phyloP scores from a whole-genome alignment of 805 yeast species.

The Metschnikowia lachancei region DNA sequence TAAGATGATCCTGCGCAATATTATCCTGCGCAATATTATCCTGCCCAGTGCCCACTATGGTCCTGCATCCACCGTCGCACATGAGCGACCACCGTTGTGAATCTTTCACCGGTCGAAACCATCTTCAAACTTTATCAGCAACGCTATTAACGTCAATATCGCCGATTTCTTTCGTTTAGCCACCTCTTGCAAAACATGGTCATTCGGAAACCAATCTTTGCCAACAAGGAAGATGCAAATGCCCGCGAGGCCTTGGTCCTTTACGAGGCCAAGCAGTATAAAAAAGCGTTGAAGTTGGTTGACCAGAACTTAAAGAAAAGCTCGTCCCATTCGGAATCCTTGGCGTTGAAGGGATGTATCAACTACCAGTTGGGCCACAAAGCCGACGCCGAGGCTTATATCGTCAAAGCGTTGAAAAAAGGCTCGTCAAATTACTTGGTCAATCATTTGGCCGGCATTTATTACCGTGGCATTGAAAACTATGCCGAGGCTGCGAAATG shows the following conservation, averaged over 20 bases:
- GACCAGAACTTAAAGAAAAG: conserved; percentile 76
- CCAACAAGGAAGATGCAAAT: conserved; percentile 64
- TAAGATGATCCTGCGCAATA: no score
- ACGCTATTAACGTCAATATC: no score
- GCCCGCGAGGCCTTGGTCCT: conserved; percentile 79
- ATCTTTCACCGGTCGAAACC: no score
- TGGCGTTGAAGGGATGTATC: conserved; percentile 80
- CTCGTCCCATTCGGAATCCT: conserved; percentile 71
- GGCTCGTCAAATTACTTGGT: conserved; percentile 65
- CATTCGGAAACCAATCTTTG: conserved; percentile 31
- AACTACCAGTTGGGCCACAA: conserved; percentile 56
- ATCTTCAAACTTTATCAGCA: no score
- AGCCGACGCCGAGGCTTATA: conserved; percentile 60
- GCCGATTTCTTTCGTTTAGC: no score
- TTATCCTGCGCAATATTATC: no score
- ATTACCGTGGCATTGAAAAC: conserved; percentile 65
- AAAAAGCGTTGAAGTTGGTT: conserved; percentile 73
- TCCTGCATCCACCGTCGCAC: no score
- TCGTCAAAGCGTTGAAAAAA: conserved; percentile 58
- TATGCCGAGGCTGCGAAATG: conserved; percentile 76
- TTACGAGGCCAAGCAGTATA: conserved; percentile 83
- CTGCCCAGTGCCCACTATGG: no score
- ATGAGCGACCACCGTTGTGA: no score
- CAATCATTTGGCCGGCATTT: conserved; percentile 83
- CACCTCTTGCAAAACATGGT: conserved; percentile 12